Evolutionary conservation across 2,329 filamentous ascomycete species (phyloP), one percentile per base, ranked within the genome.

Genomic region (Ophiostoma fasciatum): DNA sequence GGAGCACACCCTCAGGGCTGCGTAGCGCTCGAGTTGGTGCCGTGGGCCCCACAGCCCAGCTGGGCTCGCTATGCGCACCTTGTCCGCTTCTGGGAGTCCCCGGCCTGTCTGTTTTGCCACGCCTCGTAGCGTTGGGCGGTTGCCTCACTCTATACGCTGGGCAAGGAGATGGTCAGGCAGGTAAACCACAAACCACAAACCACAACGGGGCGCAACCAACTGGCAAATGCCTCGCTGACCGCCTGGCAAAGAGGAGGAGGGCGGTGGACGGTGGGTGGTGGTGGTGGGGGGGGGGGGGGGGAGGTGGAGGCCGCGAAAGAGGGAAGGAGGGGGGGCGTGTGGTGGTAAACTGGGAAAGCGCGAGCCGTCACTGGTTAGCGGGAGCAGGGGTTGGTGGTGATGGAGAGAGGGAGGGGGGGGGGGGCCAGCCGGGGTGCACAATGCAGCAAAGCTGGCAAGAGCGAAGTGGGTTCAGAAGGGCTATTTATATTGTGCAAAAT

Each of bases 281-380:
- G 38, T 28, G 38, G 35, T 29, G 39, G 36, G 39, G 35, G 22
- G 17, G 35, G 14, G n/a, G n/a, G n/a, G n/a, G n/a, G n/a, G n/a
- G n/a, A n/a, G 32, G 29, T 20, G 23, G 29, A 28, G 29, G 27
- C 7, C 19, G 28, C 27, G 15, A 33, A 30, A 26, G 18, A 32
- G 22, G 22, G 36, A 36, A 25, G 28, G 41, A 31, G 33, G 38
- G 41, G 34, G 35, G n/a, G n/a, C n/a, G n/a, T n/a, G n/a, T n/a
- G 17, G 35, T 25, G 38, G 31, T 36, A 29, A 38, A 33, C 38
- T 15, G 28, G 35, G 30, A 21, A 31, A 36, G 31, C 21, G 21
- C 34, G 35, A 36, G 20, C 36, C 22, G 31, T 38, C 25, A 36
- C 38, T 36, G 34, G 35, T 29, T 32, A 19, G 25, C 26, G 28